Evolutionary conservation across 805 yeast genomes (phyloP), one percentile per base, ranked within the genome.

Genomic region (Starmera pachycereana): DNA sequence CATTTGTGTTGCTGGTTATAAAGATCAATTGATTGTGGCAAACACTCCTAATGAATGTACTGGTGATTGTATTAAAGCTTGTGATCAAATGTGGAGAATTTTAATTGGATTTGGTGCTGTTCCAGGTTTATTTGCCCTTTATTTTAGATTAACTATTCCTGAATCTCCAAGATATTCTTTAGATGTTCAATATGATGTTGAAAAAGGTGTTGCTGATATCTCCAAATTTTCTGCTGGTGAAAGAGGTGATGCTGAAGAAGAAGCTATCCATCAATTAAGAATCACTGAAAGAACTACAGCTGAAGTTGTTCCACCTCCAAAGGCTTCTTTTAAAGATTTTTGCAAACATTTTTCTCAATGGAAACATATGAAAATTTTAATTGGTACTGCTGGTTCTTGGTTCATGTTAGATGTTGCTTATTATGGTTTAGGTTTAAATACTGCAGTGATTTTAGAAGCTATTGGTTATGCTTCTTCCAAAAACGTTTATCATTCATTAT

Each of bases 1-100:
- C 45, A 57, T 84, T 43, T 71, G 77, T 57, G 82, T 85, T 50
- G 83, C 81, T 42, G 95, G 78, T 53, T 88, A 81, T 73, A 84
- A 82, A 61, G 61, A 66, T 49, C 69, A 69, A 32, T 66, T 87
- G 49, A 65, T 66, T 40, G 58, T 49, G 40, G 87, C 83, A 34
- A 62, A 68, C 49, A 52, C 69, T 37, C 71, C 77, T 47, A 63
- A 70, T 30, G 72, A 71, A 54, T 87, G 95, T 74, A 78, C 65
- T 42, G 71, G 65, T 28, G 66, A 53, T 14, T 87, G 96, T 79
- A 59, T 66, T 45, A 75, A 69, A 58, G 95, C 95, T 40, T 74
- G 82, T 65, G 96, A 87, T 66, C 87, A 80, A 67, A 85, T 86
- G 87, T 87, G 96, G 96, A 84, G 96, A 78, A 72, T 87, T 47